Percentiles rank a stretch among this genome's conserved stretches.
phyloP scores from a whole-genome alignment of 2,329 filamentous ascomycete species.

The Cladorrhinum sp. region DNA sequence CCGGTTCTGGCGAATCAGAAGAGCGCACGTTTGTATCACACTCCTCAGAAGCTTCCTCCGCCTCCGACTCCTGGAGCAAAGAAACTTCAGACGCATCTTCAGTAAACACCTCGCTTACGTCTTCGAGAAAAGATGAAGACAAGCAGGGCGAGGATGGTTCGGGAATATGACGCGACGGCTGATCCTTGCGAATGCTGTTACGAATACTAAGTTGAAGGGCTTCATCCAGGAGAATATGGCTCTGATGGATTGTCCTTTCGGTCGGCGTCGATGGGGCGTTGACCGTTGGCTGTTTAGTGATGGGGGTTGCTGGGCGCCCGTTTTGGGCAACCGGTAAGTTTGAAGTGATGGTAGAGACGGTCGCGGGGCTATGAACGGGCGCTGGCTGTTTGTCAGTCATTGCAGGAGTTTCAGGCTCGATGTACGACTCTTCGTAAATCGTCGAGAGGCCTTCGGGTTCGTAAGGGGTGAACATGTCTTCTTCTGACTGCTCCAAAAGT shows the following conservation, averaged over 20 bases:
- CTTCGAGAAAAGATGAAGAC: not conserved
- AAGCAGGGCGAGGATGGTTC: not conserved
- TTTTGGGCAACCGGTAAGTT: not conserved
- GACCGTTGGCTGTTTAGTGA: not conserved
- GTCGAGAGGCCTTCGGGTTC: constrained; percentile 28
- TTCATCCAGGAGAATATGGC: constrained; percentile 1
- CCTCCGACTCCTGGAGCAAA: not conserved
- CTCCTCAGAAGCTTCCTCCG: not conserved
- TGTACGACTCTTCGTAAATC: constrained; percentile 25
- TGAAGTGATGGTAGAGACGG: not conserved
- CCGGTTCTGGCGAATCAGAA: constrained; percentile 11
- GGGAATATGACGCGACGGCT: not conserved
- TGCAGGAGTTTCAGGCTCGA: not conserved
- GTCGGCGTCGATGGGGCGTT: not conserved
- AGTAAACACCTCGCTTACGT: not conserved
- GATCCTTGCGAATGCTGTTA: not conserved
- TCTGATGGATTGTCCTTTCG: not conserved
- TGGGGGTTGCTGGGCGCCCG: not conserved
- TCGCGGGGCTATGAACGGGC: not conserved
- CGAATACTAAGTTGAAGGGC: constrained; percentile 2
- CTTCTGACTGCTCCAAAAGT: not conserved
- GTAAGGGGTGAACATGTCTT: constrained; percentile 14
- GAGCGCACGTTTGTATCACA: not conserved
- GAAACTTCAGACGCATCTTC: not conserved
- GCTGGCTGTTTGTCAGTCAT: not conserved